These are phyloP conservation scores for Penicillium brasilianum DNA, from an alignment of 2,329 filamentous ascomycete genomes.

Conservation along the genomic window DNA sequence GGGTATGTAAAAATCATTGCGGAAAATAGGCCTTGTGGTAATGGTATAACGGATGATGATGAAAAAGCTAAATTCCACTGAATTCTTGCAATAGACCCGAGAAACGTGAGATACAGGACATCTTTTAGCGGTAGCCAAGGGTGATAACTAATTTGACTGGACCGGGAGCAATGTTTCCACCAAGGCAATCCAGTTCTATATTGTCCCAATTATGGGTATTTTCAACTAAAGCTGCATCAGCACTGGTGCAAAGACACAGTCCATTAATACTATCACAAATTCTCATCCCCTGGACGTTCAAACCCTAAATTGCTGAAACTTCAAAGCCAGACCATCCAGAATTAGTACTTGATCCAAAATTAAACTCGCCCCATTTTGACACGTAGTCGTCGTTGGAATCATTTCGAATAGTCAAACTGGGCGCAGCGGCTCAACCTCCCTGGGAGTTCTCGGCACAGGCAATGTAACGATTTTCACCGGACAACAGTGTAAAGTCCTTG, in stretches of 20 bases:
- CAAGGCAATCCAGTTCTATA: conserved; percentile 4
- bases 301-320: conserved; percentile 4
- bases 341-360: conserved; percentile 3
- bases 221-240: conserved; percentile 1
- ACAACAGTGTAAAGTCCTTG: too few species aligned
- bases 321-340: background rate
- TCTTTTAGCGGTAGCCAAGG: background rate
- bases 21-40: background rate
- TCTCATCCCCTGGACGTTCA: conserved; percentile 2
- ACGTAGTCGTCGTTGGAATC: background rate
- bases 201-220: conserved; percentile 2
- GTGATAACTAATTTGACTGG: conserved; percentile 1
- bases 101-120: conserved; percentile 2
- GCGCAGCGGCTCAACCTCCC: too few species aligned
- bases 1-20: conserved; percentile 1
- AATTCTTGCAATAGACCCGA: conserved; percentile 1
- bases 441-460: too few species aligned
- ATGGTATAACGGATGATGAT: conserved; percentile 2
- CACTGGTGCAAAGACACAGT: conserved; percentile 1
- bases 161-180: background rate
- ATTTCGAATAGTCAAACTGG: too few species aligned
- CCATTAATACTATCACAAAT: conserved; percentile 2
- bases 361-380: background rate
- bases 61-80: conserved; percentile 2
- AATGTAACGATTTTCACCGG: too few species aligned